Percentiles rank a stretch among this genome's conserved stretches.
phyloP scores from a whole-genome alignment of 1,284 basidiomycete genomes.

The Leucoagaricus sp. region DNA sequence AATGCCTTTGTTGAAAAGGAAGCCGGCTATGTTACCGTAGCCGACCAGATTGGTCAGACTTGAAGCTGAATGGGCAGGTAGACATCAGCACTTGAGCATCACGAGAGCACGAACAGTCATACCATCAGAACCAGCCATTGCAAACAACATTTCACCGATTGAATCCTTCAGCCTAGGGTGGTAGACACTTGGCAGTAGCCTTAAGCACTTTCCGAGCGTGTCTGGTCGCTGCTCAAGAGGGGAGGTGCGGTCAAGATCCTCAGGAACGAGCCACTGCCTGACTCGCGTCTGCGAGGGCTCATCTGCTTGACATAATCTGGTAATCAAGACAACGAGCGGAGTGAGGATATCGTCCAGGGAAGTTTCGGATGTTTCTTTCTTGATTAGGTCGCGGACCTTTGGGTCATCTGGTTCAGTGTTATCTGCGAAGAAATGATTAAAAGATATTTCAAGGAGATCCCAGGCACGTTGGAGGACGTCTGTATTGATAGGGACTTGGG shows the following conservation, averaged over 20 bases:
- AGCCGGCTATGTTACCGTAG: conserved; percentile 92
- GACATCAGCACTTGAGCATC: conserved; percentile 1
- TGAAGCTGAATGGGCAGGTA: conserved; percentile 46
- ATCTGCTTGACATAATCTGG: conserved; percentile 66
- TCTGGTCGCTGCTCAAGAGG: conserved; percentile 74
- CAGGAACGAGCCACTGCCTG: conserved; percentile 69
- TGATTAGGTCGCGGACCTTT: conserved; percentile 52
- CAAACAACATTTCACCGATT: conserved; percentile 85
- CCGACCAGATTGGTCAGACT: conserved; percentile 76
- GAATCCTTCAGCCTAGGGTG: conserved; percentile 71
- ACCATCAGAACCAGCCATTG: conserved; percentile 81
- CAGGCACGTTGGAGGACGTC: conserved; percentile 65
- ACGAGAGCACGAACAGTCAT: conserved; percentile 25
- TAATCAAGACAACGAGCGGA: conserved; percentile 75
- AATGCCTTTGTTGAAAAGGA: conserved; percentile 88
- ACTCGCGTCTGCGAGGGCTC: conserved; percentile 56
- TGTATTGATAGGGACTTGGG: conserved; percentile 33
- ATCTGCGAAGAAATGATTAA: conserved; percentile 69
- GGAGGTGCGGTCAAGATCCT: conserved; percentile 74
- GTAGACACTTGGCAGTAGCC: conserved; percentile 76
- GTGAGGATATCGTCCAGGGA: conserved; percentile 76
- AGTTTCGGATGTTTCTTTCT: conserved; percentile 46
- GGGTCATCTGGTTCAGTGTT: conserved; percentile 61
- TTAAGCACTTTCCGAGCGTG: conserved; percentile 75
- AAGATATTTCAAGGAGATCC: conserved; percentile 63